Evolutionary conservation across 164 flowering plant species (phyloP).

Genomic region (Cinnamomum micranthum): DNA sequence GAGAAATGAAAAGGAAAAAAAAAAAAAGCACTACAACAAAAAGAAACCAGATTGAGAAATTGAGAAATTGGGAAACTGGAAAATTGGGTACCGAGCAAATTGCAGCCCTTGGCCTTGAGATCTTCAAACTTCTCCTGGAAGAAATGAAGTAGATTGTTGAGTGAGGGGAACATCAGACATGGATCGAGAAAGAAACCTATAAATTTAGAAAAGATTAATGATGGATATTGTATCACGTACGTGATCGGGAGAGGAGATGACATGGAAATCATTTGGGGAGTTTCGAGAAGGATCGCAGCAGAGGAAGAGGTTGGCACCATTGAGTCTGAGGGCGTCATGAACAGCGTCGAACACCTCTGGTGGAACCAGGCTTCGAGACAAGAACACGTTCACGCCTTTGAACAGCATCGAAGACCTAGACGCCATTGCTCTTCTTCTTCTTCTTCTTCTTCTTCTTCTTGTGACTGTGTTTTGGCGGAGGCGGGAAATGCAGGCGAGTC

Average conservation of each 20-base stretch:
- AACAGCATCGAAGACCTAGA: constrained; percentile 45
- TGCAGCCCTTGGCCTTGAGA: constrained; percentile 77
- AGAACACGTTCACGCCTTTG: constrained; percentile 68
- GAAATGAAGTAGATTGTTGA: neutral
- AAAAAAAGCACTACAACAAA: neutral
- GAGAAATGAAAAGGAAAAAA: neutral
- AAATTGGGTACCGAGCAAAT: constrained; percentile 59
- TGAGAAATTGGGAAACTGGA: no score
- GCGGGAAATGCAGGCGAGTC: no score
- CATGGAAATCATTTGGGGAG: constrained; percentile 68
- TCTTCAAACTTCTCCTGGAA: constrained; percentile 84
- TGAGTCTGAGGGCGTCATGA: constrained; percentile 76
- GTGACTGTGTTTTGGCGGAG: neutral
- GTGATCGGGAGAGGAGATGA: constrained; percentile 74
- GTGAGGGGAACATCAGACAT: neutral
- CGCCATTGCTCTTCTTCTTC: neutral
- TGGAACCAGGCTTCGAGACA: constrained; percentile 79
- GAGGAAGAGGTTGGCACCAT: constrained; percentile 72
- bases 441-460: neutral
- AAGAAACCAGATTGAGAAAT: neutral
- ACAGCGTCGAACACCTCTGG: constrained; percentile 80
- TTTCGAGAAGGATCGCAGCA: constrained; percentile 78
- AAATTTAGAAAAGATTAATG: neutral
- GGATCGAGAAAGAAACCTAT: neutral
- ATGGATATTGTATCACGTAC: constrained; percentile 23